Conservation (phyloP, 2,329 filamentous ascomycete species). For the Fusarium sp. region DNA sequence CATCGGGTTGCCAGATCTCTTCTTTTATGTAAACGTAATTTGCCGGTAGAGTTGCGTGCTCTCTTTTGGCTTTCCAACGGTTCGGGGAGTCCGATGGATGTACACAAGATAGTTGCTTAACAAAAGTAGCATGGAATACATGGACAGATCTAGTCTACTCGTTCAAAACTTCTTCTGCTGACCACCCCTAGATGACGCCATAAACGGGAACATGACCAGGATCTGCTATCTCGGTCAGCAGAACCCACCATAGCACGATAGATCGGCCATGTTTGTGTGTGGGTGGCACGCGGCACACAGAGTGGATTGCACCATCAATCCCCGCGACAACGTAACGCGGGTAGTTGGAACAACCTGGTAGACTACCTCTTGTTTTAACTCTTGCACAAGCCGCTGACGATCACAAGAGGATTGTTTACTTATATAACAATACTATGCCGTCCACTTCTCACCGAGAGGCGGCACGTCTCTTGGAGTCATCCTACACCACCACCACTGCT, state of each 20-base stretch:
- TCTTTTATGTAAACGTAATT: background rate
- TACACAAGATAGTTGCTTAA: background rate
- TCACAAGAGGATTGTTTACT: background rate
- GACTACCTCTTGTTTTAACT: background rate
- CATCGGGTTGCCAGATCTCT: background rate
- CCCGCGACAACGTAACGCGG: constrained; percentile 29
- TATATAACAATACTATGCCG: constrained; percentile 7
- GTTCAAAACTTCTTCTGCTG: constrained; percentile 12
- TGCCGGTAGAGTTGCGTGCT: background rate
- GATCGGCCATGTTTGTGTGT: constrained; percentile 23
- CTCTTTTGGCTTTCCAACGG: background rate
- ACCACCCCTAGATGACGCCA: constrained; percentile 21
- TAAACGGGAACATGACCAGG: constrained; percentile 10
- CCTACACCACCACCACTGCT: background rate
- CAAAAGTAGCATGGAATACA: background rate
- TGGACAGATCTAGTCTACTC: too few relatives aligned
- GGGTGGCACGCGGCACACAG: constrained; percentile 3
- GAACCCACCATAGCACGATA: constrained; percentile 2
- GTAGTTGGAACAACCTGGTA: constrained; percentile 5
- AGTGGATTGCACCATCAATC: constrained; percentile 40
- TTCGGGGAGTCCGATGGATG: constrained; percentile 6
- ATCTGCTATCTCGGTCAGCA: background rate
- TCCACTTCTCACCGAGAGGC: constrained; percentile 8
- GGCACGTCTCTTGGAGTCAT: constrained; percentile 11
- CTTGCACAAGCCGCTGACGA: constrained; percentile 19